These are phyloP conservation scores for Fomitopsis serialis DNA, from an alignment of 768 basidiomycete species.

Conservation along the genomic window DNA sequence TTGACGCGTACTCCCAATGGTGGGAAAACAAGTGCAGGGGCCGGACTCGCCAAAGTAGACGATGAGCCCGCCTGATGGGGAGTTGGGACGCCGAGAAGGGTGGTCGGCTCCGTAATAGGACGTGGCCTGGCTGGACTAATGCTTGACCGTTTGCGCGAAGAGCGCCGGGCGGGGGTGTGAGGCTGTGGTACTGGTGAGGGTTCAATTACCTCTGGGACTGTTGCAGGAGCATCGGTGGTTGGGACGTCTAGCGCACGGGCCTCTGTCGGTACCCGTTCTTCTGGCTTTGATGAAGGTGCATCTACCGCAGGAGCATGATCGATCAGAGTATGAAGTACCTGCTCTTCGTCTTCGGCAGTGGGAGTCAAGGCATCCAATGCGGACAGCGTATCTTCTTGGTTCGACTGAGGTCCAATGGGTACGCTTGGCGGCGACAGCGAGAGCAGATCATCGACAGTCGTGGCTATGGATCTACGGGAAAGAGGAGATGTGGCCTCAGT, in stretches of 20 bases:
- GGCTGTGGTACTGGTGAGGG: background rate
- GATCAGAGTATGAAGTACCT: constrained; percentile 6
- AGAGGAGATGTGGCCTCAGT: background rate
- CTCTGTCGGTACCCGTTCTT: background rate
- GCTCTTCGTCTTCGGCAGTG: constrained; percentile 8
- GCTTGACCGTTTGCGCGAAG: constrained; percentile 11
- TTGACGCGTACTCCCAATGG: background rate
- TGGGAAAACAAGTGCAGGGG: background rate
- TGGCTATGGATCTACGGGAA: background rate
- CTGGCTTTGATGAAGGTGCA: background rate
- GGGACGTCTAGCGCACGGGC: background rate
- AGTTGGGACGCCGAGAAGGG: background rate
- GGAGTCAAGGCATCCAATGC: background rate
- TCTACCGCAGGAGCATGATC: background rate
- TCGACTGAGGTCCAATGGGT: background rate
- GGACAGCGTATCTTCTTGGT: background rate
- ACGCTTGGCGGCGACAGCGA: constrained; percentile 14
- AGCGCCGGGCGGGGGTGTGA: constrained; percentile 11
- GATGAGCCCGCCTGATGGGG: background rate
- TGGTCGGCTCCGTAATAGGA: background rate
- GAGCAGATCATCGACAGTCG: constrained; percentile 19
- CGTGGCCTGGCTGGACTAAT: background rate
- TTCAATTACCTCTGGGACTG: background rate
- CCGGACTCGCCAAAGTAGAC: background rate
- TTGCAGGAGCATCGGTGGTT: background rate